Percentiles rank a stretch among this genome's conserved stretches.
Conservation (phyloP, 768 basidiomycete species). For the Leccinum pellstonianum region DNA sequence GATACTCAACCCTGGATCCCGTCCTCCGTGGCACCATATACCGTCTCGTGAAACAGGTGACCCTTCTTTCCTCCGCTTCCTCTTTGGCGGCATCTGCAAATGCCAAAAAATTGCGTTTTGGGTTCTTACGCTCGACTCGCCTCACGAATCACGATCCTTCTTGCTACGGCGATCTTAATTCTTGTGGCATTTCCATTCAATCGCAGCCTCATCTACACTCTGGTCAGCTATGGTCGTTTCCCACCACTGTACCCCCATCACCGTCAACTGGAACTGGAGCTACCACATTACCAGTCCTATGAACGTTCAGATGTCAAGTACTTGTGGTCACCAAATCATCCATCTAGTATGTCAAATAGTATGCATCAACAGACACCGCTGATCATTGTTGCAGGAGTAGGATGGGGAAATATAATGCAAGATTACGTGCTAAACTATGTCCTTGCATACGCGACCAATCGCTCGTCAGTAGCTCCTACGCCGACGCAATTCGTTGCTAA, state of each 20-base stretch:
- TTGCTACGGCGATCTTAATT: conserved; percentile 7
- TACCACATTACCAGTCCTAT: conserved; percentile 41
- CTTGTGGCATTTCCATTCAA: conserved; percentile 24
- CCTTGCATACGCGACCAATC: conserved; percentile 32
- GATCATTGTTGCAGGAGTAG: conserved; percentile 26
- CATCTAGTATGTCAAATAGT: conserved; percentile 8
- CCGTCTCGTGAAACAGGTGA: neutral
- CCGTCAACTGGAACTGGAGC: conserved; percentile 34
- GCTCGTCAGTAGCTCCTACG: conserved; percentile 30
- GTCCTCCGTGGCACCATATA: neutral
- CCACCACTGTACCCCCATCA: conserved; percentile 44
- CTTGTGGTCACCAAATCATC: conserved; percentile 50
- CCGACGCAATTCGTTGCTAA: neutral
- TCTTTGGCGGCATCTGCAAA: neutral
- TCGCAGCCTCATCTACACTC: conserved; percentile 16
- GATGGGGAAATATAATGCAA: conserved; percentile 42
- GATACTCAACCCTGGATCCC: neutral
- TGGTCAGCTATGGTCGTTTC: conserved; percentile 19
- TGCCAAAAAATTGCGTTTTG: neutral
- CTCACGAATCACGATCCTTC: conserved; percentile 7
- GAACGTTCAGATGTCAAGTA: conserved; percentile 38
- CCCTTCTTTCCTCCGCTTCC: neutral
- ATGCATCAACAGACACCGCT: neutral
- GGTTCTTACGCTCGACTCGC: neutral
- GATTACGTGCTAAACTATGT: conserved; percentile 35